Conservation (phyloP, 2,329 filamentous ascomycete genomes). For the Ophiosphaerella narmari region DNA sequence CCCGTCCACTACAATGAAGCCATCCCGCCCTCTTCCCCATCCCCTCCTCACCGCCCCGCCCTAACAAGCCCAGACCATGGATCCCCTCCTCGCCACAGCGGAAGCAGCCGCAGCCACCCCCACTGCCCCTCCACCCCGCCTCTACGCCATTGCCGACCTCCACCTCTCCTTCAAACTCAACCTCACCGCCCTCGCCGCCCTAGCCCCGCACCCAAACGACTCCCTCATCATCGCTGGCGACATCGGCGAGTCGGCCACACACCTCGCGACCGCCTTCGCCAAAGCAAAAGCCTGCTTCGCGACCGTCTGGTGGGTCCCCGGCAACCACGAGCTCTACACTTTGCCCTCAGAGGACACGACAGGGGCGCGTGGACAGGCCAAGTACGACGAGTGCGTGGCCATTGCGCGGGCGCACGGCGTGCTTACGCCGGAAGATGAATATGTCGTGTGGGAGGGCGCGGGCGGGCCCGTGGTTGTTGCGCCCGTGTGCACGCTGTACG, state of each 20-base stretch:
- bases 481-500: slow-evolving; percentile 64
- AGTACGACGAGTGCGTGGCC: slow-evolving; percentile 61
- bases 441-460: slow-evolving; percentile 58
- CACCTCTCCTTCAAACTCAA: slow-evolving; percentile 55
- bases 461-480: slow-evolving; percentile 56
- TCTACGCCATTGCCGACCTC: slow-evolving; percentile 55
- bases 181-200: slow-evolving; percentile 49
- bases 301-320: slow-evolving; percentile 61
- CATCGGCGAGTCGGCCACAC: slow-evolving; percentile 42
- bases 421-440: slow-evolving; percentile 62
- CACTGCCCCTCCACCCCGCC: slow-evolving; percentile 23
- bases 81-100: slow-evolving; percentile 28
- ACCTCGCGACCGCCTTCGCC: slow-evolving; percentile 42
- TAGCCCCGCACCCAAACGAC: slow-evolving; percentile 48
- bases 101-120: slow-evolving; percentile 14
- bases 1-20: too few species aligned
- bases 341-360: slow-evolving; percentile 47
- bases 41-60: too few species aligned
- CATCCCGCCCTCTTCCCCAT: too few species aligned
- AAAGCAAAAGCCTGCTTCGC: slow-evolving; percentile 50
- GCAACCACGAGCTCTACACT: slow-evolving; percentile 64
- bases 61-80: slow-evolving; percentile 14
- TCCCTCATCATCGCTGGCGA: slow-evolving; percentile 54
- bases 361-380: slow-evolving; percentile 54
- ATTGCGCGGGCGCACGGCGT: slow-evolving; percentile 58